phyloP scores from a whole-genome alignment of 306 rosid genomes.

The Malus asiatica region DNA sequence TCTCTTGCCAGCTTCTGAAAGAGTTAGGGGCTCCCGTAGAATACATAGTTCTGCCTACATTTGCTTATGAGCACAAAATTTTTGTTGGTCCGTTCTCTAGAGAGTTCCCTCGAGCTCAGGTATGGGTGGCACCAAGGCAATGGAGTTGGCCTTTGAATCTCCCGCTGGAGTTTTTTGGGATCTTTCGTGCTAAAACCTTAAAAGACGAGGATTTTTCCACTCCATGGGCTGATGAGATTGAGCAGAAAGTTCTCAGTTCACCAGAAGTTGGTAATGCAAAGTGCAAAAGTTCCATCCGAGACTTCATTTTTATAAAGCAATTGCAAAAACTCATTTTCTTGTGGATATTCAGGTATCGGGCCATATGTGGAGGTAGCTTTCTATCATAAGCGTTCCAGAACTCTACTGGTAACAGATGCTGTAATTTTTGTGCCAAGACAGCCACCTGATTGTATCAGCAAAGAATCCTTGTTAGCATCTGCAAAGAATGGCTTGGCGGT shows the following conservation, averaged over 20 bases:
- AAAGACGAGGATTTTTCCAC: constrained; percentile 55
- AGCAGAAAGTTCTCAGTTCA: constrained; percentile 81
- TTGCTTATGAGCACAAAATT: constrained; percentile 92
- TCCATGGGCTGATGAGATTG: constrained; percentile 84
- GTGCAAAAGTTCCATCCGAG: background rate
- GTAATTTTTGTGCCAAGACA: constrained; percentile 88
- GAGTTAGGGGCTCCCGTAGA: constrained; percentile 86
- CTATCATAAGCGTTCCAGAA: constrained; percentile 80
- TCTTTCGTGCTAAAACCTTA: constrained; percentile 76
- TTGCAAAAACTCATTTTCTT: constrained; percentile 27
- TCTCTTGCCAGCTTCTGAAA: constrained; percentile 65
- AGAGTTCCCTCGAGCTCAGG: constrained; percentile 73
- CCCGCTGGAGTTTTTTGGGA: constrained; percentile 81
- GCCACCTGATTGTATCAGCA: constrained; percentile 82
- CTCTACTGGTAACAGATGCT: constrained; percentile 84
- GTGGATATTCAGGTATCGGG: constrained; percentile 65
- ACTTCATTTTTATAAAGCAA: background rate
- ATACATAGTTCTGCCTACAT: constrained; percentile 82
- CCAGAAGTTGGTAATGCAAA: constrained; percentile 90
- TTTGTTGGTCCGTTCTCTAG: constrained; percentile 95
- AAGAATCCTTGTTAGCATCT: constrained; percentile 81
- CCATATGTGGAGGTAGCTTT: constrained; percentile 97
- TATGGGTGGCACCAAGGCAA: constrained; percentile 99
- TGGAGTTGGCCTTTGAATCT: constrained; percentile 99
- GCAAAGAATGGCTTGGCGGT: constrained; percentile 94